Evolutionary conservation across 2,329 filamentous ascomycete species (phyloP), one percentile per base, ranked within the genome.

Genomic region (Exophiala sp.): DNA sequence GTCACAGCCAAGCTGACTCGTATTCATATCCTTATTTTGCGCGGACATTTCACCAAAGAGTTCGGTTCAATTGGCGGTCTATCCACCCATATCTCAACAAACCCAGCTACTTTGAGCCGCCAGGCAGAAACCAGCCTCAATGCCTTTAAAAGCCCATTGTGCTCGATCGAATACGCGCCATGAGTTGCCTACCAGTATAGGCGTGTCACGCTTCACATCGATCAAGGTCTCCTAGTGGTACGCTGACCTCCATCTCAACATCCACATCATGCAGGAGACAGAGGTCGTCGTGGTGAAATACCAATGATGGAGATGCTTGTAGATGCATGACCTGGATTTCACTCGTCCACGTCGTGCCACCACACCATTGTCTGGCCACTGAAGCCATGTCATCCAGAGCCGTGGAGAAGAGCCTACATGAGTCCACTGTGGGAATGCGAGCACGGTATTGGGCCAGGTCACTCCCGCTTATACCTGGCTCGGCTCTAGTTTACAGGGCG

Each of bases 151-250:
- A 14, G 20, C 9, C 36, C 36, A 43, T 11, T 18, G 21, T 43
- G 11, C 41, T 12, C 29, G 41, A 32, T n/a, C 10, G 20, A 12
- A 12, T 41, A 46, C 34, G 32, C 42, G 42, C 16, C 18, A 41
- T 35, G 36, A 52, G n/a, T 44, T 21, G 43, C 45, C 45, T 35
- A 21, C 41, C 48, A 52, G 51, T 47, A 55, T 33, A 47, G 41
- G 50, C 21, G 55, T 58, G 55, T 58, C 55, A 58, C 55, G 48
- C 52, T 54, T 58, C 49, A 52, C 44, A 20, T 38, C 10, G n/a
- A 45, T 21, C 35, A 20, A 44, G 38, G 4, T 24, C 38, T 24
- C 43, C 20, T 36, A 53, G 34, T 47, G 50, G 50, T 47, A 16
- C n/a, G 21, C 41, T 36, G 51, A 39, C 43, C 45, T 52, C 50